Evolutionary conservation across 371 early-diverging fungal genomes (phyloP), one percentile per base, ranked within the genome.

Genomic region (Fennellomyces sp.): DNA sequence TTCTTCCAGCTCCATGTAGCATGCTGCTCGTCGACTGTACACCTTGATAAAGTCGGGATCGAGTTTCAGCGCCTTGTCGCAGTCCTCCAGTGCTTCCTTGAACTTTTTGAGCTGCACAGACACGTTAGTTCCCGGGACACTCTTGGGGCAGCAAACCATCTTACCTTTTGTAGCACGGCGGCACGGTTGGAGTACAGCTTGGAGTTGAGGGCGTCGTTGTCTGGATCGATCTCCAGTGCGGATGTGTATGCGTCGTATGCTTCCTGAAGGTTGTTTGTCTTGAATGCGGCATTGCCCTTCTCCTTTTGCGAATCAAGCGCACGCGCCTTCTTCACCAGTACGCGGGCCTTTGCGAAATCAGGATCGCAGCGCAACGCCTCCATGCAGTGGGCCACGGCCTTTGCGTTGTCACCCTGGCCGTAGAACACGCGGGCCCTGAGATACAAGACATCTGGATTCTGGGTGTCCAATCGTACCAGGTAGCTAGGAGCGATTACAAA

Each of bases 301-400:
- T 85, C 83, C 68, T 92, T 93, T 60, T 85, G 68, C 2, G 66
- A 61, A 36, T 94, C 93, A 29, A 93, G 60, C 5, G 68, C 67
- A 61, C 78, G 82, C 27, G 90, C 78, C 62, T 78, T 81, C 63
- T 86, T 88, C 58, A 88, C 62, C 33, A 94, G 64, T 11, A 69
- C 62, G 23, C 90, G 80, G 4, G 94, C 94, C 50, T 84, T 81
- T 39, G 71, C 55, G 61, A 89, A 86, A 68, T 93, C 94, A 10
- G 93, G 94, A 58, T 94, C 94, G 64, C 83, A 91, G 2, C 88
- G 78, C 35, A 94, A 74, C 5, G 93, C 91, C 50, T 91, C 84
- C 35, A 79, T 71, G 64, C 86, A 86, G 50, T 87, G 88, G 25
- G 80, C 77, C 2, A 72, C 64, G 5, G 88, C 76, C 69, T 86